These are phyloP conservation scores for Arbutus unedo DNA, from an alignment of 148 eudicot genomes.

Conservation along the genomic window DNA sequence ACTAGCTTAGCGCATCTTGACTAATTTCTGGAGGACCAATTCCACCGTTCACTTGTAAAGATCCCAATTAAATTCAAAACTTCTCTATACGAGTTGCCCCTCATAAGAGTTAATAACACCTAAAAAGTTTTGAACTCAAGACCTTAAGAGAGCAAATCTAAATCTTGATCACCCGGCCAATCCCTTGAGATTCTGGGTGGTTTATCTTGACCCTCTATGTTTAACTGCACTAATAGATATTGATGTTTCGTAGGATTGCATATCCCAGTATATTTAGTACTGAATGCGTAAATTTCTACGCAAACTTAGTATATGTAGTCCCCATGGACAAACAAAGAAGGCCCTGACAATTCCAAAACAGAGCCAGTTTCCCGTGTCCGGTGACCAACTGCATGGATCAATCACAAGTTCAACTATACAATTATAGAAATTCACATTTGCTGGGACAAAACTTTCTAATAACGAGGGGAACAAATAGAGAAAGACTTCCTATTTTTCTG, in stretches of 20 bases:
- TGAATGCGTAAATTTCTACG: neutral
- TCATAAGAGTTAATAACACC: too few species aligned
- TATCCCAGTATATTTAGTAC: neutral
- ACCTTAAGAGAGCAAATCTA: too few species aligned
- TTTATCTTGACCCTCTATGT: neutral
- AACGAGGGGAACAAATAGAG: neutral
- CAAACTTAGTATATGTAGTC: neutral
- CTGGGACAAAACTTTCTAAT: conserved; percentile 9
- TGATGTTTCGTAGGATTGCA: neutral
- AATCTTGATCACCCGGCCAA: too few species aligned
- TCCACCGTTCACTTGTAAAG: too few species aligned
- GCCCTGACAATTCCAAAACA: neutral
- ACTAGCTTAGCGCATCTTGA: too few species aligned
- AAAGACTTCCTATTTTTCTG: neutral
- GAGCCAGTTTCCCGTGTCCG: neutral
- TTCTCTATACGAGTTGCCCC: too few species aligned
- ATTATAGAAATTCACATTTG: neutral
- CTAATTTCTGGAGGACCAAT: too few species aligned
- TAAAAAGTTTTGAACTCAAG: too few species aligned
- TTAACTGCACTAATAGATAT: neutral
- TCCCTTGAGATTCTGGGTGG: neutral
- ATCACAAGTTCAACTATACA: conserved; percentile 3
- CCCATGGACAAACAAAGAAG: neutral
- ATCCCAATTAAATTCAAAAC: too few species aligned
- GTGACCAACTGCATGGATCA: neutral